Evolutionary conservation across 108 stramenopile species (phyloP), one percentile per base, ranked within the genome.

Genomic region (Seminavis robusta): DNA sequence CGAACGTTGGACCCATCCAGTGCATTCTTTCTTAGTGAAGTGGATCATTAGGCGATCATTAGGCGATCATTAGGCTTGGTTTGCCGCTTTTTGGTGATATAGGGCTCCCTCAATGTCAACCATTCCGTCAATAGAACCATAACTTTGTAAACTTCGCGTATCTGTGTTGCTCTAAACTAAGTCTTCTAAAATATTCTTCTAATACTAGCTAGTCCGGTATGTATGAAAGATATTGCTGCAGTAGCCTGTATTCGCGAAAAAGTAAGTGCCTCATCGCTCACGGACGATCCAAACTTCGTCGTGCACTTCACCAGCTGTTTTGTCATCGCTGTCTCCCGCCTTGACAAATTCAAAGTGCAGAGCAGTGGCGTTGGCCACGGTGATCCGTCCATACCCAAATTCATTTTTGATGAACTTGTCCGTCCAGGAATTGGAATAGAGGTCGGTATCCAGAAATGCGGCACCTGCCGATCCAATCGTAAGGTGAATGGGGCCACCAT

Each of bases 1-100:
- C 67, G 83, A 67, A 86, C 86, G 6, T 56, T 92, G 28, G 90
- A 92, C 73, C 90, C 90, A 5, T 73, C 80, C 5, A 71, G 71
- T 30, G 41, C 76, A 0, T 86, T 80, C 42, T 92, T 88, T 52
- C 79, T 92, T n/a, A n/a, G n/a, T n/a, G n/a, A n/a, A n/a, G n/a
- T n/a, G n/a, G n/a, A n/a, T n/a, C n/a, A n/a, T n/a, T n/a, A n/a
- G n/a, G n/a, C n/a, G n/a, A n/a, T n/a, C n/a, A n/a, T n/a, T n/a
- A n/a, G n/a, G n/a, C n/a, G n/a, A n/a, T n/a, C n/a, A n/a, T n/a
- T n/a, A n/a, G n/a, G n/a, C n/a, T n/a, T n/a, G n/a, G n/a, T n/a
- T n/a, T n/a, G n/a, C n/a, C n/a, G n/a, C n/a, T n/a, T n/a, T n/a
- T n/a, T n/a, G n/a, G n/a, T n/a, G n/a, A n/a, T n/a, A n/a, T n/a